Conservation (phyloP, 2,329 filamentous ascomycete species). For the Tolypocladium cylindrosporum region DNA sequence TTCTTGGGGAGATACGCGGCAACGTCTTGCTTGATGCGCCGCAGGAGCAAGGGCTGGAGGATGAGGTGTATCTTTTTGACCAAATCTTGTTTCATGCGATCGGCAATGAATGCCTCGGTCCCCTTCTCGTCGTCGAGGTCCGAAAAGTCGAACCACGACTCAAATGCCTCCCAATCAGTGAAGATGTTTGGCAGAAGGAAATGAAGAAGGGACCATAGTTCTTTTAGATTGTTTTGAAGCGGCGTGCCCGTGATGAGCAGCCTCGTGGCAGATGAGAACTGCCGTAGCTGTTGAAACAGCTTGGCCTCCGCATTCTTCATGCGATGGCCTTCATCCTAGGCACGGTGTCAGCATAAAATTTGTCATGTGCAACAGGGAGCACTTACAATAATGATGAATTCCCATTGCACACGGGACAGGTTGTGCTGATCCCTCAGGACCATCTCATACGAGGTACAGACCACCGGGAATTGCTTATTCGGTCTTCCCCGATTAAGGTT, state of each 20-base stretch:
- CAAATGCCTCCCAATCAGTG: constrained; percentile 84
- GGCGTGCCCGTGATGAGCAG: constrained; percentile 92
- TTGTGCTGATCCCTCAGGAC: constrained; percentile 82
- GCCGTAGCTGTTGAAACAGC: constrained; percentile 77
- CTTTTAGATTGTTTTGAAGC: constrained; percentile 88
- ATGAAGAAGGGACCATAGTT: constrained; percentile 89
- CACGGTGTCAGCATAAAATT: constrained; percentile 7
- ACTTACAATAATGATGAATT: constrained; percentile 86
- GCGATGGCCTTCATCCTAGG: constrained; percentile 82
- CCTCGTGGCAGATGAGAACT: constrained; percentile 82
- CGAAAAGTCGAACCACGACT: constrained; percentile 95
- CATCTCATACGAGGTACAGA: constrained; percentile 94
- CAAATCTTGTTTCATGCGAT: constrained; percentile 49
- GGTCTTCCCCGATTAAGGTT: constrained; percentile 53
- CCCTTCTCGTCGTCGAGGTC: constrained; percentile 76
- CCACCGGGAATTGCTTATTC: constrained; percentile 68
- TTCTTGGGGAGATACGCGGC: constrained; percentile 90
- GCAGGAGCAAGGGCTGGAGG: constrained; percentile 78
- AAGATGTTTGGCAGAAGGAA: constrained; percentile 91
- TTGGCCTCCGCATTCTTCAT: constrained; percentile 96
- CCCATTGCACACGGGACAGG: constrained; percentile 80
- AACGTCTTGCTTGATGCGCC: constrained; percentile 87
- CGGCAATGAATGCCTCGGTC: constrained; percentile 68
- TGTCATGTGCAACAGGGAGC: not conserved
- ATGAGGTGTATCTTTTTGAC: constrained; percentile 80